Evolutionary conservation across 2,329 filamentous ascomycete species (phyloP), one percentile per base, ranked within the genome.

Genomic region (Neocucurbitaria cava): DNA sequence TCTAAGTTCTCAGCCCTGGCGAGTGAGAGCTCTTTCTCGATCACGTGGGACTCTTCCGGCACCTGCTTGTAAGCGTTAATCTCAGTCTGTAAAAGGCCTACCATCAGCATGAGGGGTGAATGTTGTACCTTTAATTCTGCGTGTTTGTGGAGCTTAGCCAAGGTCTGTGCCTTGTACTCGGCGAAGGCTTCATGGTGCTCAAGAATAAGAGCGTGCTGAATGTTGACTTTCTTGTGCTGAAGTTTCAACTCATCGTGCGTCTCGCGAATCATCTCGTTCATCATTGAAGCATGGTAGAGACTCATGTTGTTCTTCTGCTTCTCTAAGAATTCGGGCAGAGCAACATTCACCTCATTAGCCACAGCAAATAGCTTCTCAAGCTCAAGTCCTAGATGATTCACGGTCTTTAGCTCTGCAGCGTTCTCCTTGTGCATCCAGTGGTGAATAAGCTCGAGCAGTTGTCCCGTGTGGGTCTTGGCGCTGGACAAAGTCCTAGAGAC

Each of bases 91-190:
- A 73, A 59, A 24, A 69, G 59, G 35, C 68, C 69, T 24, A 69
- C 69, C 39, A 71, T 68, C 1, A 75, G 60, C 2, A 58, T 66
- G 10, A 73, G 57, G 17, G 70, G 65, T 15, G 70, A 70, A 3
- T 64, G 40, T 4, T 59, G 61, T 47, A 70, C 70, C 17, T 66
- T 54, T 8, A 71, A 53, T 9, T 61, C 59, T 2, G 54, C 54
- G 11, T 68, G 30, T 21, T 70, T 56, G 31, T 66, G 55, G 7
- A 73, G 49, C 51, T 69, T 68, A 2, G 38, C 17, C 17, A 43
- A 50, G 7, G 57, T 58, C 39, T 61, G 50, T 7, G 49, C 51
- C 38, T 68, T 70, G 58, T 68, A 65, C 15, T 64, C 52, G 8
- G 57, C 50, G 41, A 69, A 70, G 1, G 69, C 62, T 39, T 70